Percentiles rank a stretch among this genome's conserved stretches.
These are phyloP conservation scores for Saccharomyces paradoxus DNA, from an alignment of 805 yeast species.

Conservation along the genomic window DNA sequence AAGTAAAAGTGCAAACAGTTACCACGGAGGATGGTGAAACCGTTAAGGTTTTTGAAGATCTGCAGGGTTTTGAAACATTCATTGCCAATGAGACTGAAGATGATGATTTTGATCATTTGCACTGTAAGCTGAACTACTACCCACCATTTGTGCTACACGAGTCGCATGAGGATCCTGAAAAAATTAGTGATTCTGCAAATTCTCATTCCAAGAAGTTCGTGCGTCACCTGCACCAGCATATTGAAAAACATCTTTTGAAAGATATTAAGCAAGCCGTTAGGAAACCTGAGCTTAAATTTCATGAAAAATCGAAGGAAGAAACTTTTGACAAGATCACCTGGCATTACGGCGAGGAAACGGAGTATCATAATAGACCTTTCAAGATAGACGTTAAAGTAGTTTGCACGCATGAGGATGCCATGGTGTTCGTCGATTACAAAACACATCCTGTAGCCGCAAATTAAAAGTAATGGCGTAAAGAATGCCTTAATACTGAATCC, in stretches of 20 bases:
- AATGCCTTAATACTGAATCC: neutral
- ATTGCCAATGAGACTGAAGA: constrained; percentile 70
- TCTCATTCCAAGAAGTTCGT: constrained; percentile 64
- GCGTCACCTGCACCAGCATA: constrained; percentile 69
- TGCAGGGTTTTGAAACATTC: constrained; percentile 56
- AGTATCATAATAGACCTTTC: constrained; percentile 57
- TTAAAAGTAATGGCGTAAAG: neutral
- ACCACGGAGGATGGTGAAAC: constrained; percentile 27
- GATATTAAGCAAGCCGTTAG: constrained; percentile 60
- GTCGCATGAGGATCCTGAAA: constrained; percentile 62
- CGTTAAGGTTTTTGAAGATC: constrained; percentile 47
- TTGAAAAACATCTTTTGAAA: constrained; percentile 59
- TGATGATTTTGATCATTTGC: constrained; percentile 61
- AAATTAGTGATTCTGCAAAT: constrained; percentile 64
- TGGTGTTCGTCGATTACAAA: constrained; percentile 56
- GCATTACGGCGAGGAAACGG: constrained; percentile 53
- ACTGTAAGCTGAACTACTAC: constrained; percentile 56
- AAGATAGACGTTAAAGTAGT: constrained; percentile 54
- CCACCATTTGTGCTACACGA: constrained; percentile 69
- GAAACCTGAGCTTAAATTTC: constrained; percentile 41
- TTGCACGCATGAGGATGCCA: constrained; percentile 59
- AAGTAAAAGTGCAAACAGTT: constrained; percentile 21
- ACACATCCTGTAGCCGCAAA: constrained; percentile 37
- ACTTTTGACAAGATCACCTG: constrained; percentile 47
- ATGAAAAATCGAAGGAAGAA: constrained; percentile 41